Evolutionary conservation across 495 filamentous ascomycete genomes (phyloP), one percentile per base, ranked within the genome.

Genomic region (Penicillium waksmanii): DNA sequence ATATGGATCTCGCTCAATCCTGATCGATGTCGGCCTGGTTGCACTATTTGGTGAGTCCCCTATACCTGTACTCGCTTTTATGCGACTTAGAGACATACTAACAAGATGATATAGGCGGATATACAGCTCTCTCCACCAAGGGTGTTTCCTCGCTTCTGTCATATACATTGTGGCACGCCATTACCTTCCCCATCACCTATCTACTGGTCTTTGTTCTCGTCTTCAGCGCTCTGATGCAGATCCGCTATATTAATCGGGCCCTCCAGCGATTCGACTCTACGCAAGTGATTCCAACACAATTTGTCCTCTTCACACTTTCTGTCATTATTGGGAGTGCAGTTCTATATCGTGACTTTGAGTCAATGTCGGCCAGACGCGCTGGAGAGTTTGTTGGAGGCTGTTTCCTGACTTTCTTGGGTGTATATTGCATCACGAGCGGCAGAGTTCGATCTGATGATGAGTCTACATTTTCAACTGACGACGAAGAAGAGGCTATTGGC

Each of bases 201-300:
- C 84, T 88, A 1, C 83, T 98, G 12, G 73, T 90, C 2, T 82
- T 87, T 44, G 74, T 98, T 44, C 83, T 98, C 15, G 77, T 94
- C 7, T 85, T 74, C 31, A 96, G 94, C 8, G 95, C 95, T 18
- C 76, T 98, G 54, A 89, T 97, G 85, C 95, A 98, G 73, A 92
- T 98, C 61, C 91, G 89, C 60, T 98, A 97, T 70, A 82, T 98
- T 61, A 98, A 98, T 77, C 92, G 92, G 50, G 93, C 95, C 1
- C 79, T 98, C 18, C 92, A 96, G 69, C 87, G 91, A 53, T 98
- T 98, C 76, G 92, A 97, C 72, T 94, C 93, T 0, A 98, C 95
- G 0, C 92, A 96, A 66, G 95, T 98, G 60, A 97, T 98, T 53
- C 95, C 95, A 2, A 92, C 91, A 12, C 95, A 98, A 67, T 98